Base-by-base conservation (phyloP, 495 filamentous ascomycete species). In the Neurospora sp. region DNA sequence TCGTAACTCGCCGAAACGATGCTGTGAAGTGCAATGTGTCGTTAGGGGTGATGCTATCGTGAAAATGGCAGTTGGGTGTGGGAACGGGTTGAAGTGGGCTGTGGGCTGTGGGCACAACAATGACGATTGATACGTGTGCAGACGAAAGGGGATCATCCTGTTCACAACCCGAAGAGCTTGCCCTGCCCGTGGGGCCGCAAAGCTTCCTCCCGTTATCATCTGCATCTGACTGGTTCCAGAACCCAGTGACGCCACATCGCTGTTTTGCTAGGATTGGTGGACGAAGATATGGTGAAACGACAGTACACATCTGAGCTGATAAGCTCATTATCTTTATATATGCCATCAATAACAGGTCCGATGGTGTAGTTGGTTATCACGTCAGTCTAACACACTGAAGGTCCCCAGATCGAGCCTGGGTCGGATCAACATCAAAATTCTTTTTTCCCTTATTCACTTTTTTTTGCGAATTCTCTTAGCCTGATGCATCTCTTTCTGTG, bases 71-170 rank as follows among this genome's bases (percentile, higher is more conserved):
- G 53, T 65, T 9, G 27, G 53, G 53, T 72, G 73, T 7, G 35
- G 40, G 42, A 72, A 37, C 16, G 14, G 27, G 68, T 59, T 41
- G 61, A 69, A 65, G 53, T 65, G 53, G 53, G 53, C 27, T 61
- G 48, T 59, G 48, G 48, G 48, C 48, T 61, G 53, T 65, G 53
- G 53, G 53, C 53, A 65, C 53, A 42, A 73, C 74, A 75, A 78
- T 81, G 76, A 79, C 78, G 78, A 76, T 53, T 75, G 78, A 77
- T 79, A 79, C 79, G 79, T 81, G 79, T 79, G 78, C 79, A 75
- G 61, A 37, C 39, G 76, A 74, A 69, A 48, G 70, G 71, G 69
- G 68, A 68, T n/a, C 39, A 69, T 65, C 72, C 73, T 40, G 61
- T 73, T 79, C 79, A 76, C 72, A 75, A 65, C 53, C 53, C 53